phyloP scores from a whole-genome alignment of 176 grass and related monocot genomes.

The Chloris gayana region DNA sequence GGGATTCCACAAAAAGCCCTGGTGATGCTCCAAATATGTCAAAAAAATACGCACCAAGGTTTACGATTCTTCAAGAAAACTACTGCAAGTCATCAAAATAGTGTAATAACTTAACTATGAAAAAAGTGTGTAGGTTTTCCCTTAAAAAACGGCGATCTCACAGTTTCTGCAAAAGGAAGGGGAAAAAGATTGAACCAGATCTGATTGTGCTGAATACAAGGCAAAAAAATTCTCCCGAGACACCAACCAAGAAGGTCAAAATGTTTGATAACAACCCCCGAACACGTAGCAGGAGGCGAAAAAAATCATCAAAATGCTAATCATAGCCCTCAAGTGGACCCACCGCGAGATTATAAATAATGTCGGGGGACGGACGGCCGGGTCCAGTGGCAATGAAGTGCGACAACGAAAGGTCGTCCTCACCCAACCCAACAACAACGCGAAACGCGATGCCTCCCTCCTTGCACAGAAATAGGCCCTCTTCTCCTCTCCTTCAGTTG shows the following conservation, averaged over 20 bases:
- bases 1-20: too few species aligned
- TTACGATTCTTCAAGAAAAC: too few species aligned
- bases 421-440: neutral
- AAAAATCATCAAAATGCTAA: neutral
- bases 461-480: neutral
- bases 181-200: neutral
- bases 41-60: too few species aligned
- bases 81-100: too few species aligned
- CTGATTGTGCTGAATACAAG: neutral
- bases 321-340: neutral
- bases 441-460: neutral
- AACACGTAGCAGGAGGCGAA: neutral
- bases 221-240: neutral
- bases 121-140: too few species aligned
- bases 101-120: too few species aligned
- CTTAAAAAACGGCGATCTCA: neutral
- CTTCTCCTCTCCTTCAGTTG: neutral
- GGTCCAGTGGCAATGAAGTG: conserved; percentile 31
- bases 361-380: neutral
- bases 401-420: conserved; percentile 19
- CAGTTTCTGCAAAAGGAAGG: neutral
- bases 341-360: conserved; percentile 7
- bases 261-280: neutral
- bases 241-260: neutral
- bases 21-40: too few species aligned